Conservation (phyloP, 345 rosid genomes). For the Rhodamnia rubescens region DNA sequence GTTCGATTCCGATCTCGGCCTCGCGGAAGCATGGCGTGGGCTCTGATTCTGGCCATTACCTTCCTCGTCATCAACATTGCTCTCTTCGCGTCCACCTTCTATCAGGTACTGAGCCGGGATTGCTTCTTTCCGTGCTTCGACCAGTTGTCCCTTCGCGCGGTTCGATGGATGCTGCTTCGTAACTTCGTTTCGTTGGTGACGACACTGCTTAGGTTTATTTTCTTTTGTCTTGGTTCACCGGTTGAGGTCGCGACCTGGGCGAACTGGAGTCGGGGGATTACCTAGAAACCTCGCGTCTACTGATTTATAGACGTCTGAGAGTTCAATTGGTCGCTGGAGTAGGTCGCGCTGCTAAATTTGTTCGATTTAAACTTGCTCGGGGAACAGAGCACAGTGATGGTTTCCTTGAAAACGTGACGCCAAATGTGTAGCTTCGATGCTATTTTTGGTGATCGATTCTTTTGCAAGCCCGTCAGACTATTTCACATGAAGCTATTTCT, state of each 20-base stretch:
- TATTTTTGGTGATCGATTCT: not conserved
- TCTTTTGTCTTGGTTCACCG: not conserved
- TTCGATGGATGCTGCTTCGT: not conserved
- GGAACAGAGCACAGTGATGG: not conserved
- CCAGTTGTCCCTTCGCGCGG: not conserved
- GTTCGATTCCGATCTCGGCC: not conserved
- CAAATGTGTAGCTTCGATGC: not conserved
- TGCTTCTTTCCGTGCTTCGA: not conserved
- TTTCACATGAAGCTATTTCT: not conserved
- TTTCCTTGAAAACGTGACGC: not conserved
- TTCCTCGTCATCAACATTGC: slow-evolving; percentile 44
- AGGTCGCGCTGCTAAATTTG: not conserved
- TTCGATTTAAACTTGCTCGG: not conserved
- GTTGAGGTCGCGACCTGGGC: not conserved
- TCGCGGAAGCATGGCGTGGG: slow-evolving; percentile 33
- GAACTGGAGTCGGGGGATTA: not conserved
- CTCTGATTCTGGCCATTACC: slow-evolving; percentile 48
- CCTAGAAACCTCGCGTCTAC: not conserved
- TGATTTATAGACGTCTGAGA: not conserved
- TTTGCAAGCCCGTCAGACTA: not conserved
- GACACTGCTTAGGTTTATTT: not conserved
- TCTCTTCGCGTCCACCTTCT: slow-evolving; percentile 57
- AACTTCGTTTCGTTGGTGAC: not conserved
- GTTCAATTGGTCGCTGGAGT: not conserved
- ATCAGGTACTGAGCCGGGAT: slow-evolving; percentile 30